A percentile compares a stretch with the other conserved stretches of the same genome.
phyloP scores from a whole-genome alignment of 2,329 filamentous ascomycete species.

The Xylaria digitata region DNA sequence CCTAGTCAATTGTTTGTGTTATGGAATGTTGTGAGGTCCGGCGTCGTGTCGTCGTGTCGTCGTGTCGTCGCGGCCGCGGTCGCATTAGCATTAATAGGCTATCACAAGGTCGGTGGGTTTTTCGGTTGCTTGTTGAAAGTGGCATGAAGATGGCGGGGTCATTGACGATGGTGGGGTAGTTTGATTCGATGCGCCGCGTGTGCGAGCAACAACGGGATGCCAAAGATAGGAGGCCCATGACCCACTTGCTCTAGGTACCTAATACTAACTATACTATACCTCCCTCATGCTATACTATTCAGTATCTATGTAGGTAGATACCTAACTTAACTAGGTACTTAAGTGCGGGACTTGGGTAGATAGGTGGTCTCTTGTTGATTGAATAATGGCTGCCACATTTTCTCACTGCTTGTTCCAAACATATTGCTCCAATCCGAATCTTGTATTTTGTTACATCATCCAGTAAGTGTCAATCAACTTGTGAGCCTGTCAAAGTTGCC shows the following conservation, averaged over 20 bases:
- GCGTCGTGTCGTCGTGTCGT: neutral
- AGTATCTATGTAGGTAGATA: neutral
- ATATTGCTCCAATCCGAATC: no score
- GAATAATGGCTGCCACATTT: no score
- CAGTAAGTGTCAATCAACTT: neutral
- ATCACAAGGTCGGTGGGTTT: slow-evolving; percentile 19
- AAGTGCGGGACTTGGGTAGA: no score
- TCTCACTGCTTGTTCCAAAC: no score
- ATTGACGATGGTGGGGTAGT: slow-evolving; percentile 40
- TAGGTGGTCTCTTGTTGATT: neutral
- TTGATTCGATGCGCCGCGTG: slow-evolving; percentile 17
- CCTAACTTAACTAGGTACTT: neutral
- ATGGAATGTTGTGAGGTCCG: neutral
- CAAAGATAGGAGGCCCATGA: slow-evolving; percentile 1
- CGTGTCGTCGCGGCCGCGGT: slow-evolving; percentile 17
- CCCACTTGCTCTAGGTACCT: slow-evolving; percentile 7
- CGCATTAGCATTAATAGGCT: slow-evolving; percentile 21
- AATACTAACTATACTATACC: no score
- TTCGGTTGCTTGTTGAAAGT: slow-evolving; percentile 28
- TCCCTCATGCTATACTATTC: no score
- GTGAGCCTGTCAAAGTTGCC: neutral
- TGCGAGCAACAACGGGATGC: slow-evolving; percentile 2
- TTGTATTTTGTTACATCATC: neutral
- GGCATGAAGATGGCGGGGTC: slow-evolving; percentile 40
- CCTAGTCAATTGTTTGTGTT: slow-evolving; percentile 25